phyloP scores from a whole-genome alignment of 192 early-diverging fungal species.

The Coemansia umbellata region DNA sequence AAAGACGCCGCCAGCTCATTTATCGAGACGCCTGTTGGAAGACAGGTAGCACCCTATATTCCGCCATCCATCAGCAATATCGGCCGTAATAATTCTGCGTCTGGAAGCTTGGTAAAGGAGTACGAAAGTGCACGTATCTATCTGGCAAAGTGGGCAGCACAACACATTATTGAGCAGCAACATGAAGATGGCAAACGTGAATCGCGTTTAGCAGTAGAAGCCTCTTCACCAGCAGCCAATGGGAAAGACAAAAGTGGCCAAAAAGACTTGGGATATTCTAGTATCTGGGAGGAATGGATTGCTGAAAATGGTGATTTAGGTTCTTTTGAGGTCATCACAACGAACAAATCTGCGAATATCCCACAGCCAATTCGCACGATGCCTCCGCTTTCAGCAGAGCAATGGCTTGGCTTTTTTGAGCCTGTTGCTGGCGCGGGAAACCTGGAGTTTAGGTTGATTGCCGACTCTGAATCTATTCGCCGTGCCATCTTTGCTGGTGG shows the following conservation, averaged over 20 bases:
- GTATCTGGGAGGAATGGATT: constrained; percentile 53
- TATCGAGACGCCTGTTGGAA: constrained; percentile 49
- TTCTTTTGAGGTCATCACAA: constrained; percentile 43
- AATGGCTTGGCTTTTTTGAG: constrained; percentile 73
- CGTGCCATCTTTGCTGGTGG: constrained; percentile 70
- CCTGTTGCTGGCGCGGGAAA: constrained; percentile 12
- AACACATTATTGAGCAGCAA: constrained; percentile 50
- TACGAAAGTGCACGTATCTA: constrained; percentile 76
- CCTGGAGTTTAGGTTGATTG: constrained; percentile 40
- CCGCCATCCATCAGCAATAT: constrained; percentile 53
- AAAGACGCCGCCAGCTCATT: constrained; percentile 60
- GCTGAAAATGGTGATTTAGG: constrained; percentile 42
- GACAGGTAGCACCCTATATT: constrained; percentile 48
- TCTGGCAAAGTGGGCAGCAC: constrained; percentile 75
- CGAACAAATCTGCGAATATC: constrained; percentile 23
- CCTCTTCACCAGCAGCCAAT: background rate
- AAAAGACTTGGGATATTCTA: constrained; percentile 10
- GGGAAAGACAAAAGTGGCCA: background rate
- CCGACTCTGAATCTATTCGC: constrained; percentile 52
- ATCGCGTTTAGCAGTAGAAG: constrained; percentile 15
- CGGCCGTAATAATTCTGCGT: constrained; percentile 54
- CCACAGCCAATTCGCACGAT: constrained; percentile 46
- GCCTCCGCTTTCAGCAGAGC: constrained; percentile 57
- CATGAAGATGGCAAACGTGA: constrained; percentile 49
- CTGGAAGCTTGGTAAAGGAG: constrained; percentile 64